Evolutionary conservation across 495 filamentous ascomycete genomes (phyloP), one percentile per base, ranked within the genome.

Genomic region (Aspergillus sparsus): DNA sequence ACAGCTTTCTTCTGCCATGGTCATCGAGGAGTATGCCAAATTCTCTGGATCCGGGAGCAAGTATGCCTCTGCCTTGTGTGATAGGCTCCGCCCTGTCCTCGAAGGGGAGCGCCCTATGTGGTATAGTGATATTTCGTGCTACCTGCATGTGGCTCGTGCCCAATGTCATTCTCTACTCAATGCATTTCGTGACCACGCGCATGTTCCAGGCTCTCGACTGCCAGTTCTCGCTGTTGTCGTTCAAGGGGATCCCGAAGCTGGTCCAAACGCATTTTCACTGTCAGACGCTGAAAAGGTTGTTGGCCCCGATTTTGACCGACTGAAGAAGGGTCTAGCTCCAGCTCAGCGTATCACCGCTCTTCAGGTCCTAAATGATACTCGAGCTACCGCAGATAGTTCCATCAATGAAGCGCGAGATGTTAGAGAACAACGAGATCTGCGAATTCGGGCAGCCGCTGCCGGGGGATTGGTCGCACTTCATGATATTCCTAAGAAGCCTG

Each of bases 131-230:
- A 83, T 97, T 53, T 85, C 94, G 36, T 91, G 85, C 76, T 96
- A 89, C 68, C 85, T 95, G 5, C 89, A 92, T 70, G 85, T 95
- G 42, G 90, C 91, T 18, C 87, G 93, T 54, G 89, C 92, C 7
- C 94, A 96, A 68, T 96, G 93, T 69, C 88, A 91, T 58, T 89
- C 92, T 37, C 76, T 98, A 35, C 76, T 97, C 59, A 95, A 92
- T 70, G 80, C 90, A 32, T 98, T 98, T 82, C 82, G 89, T 60
- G 92, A 97, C 60, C 84, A 90, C 59, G 90, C 88, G 27, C 90
- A 92, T 68, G 85, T 97, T 11, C 76, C 87, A 44, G 76, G 81
- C 49, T 77, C 81, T 47, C 90, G 88, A 68, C 70, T 98, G 47
- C 93, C 94, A 3, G 75, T 76, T 10, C 83, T 97, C 39, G 90